Percentiles rank a stretch among this genome's conserved stretches.
phyloP scores from a whole-genome alignment of 139 green algal species.

The Pleodorina starrii region DNA sequence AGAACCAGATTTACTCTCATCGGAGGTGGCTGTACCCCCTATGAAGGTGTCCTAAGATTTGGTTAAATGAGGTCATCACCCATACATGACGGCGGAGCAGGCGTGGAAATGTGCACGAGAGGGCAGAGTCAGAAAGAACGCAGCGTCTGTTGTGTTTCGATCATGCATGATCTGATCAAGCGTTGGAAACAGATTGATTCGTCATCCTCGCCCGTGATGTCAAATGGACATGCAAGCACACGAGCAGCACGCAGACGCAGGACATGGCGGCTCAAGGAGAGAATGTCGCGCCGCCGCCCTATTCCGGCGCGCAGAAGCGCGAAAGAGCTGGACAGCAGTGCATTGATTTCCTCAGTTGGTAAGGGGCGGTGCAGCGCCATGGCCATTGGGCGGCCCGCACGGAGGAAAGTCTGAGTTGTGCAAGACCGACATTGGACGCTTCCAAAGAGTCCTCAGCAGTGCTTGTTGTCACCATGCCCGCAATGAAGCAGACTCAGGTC shows the following conservation, averaged over 20 bases:
- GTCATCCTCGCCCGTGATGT: conserved; percentile 46
- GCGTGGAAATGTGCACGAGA: background rate
- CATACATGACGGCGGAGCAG: background rate
- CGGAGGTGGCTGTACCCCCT: conserved; percentile 44
- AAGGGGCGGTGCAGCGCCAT: conserved; percentile 52
- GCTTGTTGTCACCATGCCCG: conserved; percentile 33
- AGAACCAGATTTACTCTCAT: conserved; percentile 44
- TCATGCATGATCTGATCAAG: conserved; percentile 60
- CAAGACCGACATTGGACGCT: background rate
- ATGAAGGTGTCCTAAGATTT: conserved; percentile 79
- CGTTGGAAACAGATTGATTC: conserved; percentile 54
- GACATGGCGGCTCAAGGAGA: no score
- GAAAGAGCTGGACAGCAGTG: background rate
- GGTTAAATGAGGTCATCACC: conserved; percentile 59
- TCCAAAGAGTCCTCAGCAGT: conserved; percentile 28
- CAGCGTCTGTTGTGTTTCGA: conserved; percentile 59
- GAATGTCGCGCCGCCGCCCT: background rate
- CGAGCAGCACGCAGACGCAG: no score
- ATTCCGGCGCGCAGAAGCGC: background rate
- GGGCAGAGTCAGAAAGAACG: conserved; percentile 72
- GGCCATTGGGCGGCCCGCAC: conserved; percentile 44
- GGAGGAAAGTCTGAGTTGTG: conserved; percentile 56
- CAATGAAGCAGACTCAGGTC: conserved; percentile 34
- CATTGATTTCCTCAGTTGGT: conserved; percentile 43
- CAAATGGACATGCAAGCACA: no score